Evolutionary conservation across 495 filamentous ascomycete genomes (phyloP), one percentile per base, ranked within the genome.

Genomic region (Achaetomiella virescens): DNA sequence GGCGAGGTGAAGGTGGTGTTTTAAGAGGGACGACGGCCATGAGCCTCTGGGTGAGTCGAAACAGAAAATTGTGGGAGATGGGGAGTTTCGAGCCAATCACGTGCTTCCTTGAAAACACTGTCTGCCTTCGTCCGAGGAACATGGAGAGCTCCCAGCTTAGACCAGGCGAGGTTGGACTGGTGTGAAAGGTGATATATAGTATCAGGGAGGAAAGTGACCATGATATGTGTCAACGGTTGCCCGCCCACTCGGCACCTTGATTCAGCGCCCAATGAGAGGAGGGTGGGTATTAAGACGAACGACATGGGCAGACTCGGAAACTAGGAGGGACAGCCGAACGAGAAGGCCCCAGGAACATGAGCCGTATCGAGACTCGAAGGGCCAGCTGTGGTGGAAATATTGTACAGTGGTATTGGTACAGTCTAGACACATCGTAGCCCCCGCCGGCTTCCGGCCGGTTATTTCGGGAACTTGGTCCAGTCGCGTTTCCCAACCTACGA

Each of bases 401-500:
- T 66, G 57, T 59, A 62, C 54, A 60, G 57, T 61, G 36, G 35
- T 62, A 48, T 47, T 61, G 44, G 58, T 65, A 67, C 62, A 65
- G 31, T 67, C 54, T 65, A 62, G 38, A 47, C 20, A 60, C 37
- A 50, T 47, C 33, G 17, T 17, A 22, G 37, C 33, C 52, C 48
- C 22, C 31, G 40, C 40, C 18, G 41, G 24, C 18, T 22, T 36
- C 48, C 31, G 41, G 33, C 45, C 22, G 40, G 29, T 64, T 71
- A 86, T 77, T 76, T 90, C 63, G 93, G 93, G 81, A 82, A 98
- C 69, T 90, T 88, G 74, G 84, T 90, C 93, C 91, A 96, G 48
- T 87, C 89, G 70, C 83, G 77, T 63, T 87, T 90, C 71, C 91
- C 91, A 73, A 82, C 77, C 88, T 95, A 70, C 67, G 60, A 33